Percentiles rank a stretch among this genome's conserved stretches.
Evolutionary conservation across 2,329 filamentous ascomycete genomes (phyloP).

Genomic region (Annulohypoxylon truncatum): DNA sequence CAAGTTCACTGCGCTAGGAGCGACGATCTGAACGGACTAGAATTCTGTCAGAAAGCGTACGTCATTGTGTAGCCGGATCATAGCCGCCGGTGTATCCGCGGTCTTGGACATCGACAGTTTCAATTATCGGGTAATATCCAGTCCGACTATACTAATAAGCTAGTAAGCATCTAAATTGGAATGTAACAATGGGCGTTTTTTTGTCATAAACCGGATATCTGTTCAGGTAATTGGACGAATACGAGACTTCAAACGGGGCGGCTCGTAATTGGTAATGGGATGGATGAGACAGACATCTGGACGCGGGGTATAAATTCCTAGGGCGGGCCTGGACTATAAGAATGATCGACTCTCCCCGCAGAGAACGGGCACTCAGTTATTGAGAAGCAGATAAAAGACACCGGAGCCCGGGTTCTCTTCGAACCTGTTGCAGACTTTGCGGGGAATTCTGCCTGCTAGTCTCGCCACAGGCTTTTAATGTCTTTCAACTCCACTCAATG

Average conservation of each 20-base stretch:
- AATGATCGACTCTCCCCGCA: background rate
- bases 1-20: background rate
- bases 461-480: background rate
- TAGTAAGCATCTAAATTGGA: constrained; percentile 6
- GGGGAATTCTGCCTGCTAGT: background rate
- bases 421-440: background rate
- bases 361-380: background rate
- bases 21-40: background rate
- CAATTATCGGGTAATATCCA: background rate
- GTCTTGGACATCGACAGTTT: background rate
- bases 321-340: background rate
- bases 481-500: background rate
- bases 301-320: background rate
- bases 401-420: background rate
- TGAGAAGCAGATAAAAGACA: background rate
- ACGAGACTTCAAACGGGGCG: constrained; percentile 10
- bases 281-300: background rate
- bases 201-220: background rate
- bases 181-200: constrained; percentile 11
- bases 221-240: background rate
- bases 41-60: constrained; percentile 1
- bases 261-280: background rate
- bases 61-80: background rate
- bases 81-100: constrained; percentile 5
- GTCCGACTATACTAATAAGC: constrained; percentile 6